Base-by-base conservation (phyloP, 352 stramenopile genomes). In the Phytopythium mirpurense region DNA sequence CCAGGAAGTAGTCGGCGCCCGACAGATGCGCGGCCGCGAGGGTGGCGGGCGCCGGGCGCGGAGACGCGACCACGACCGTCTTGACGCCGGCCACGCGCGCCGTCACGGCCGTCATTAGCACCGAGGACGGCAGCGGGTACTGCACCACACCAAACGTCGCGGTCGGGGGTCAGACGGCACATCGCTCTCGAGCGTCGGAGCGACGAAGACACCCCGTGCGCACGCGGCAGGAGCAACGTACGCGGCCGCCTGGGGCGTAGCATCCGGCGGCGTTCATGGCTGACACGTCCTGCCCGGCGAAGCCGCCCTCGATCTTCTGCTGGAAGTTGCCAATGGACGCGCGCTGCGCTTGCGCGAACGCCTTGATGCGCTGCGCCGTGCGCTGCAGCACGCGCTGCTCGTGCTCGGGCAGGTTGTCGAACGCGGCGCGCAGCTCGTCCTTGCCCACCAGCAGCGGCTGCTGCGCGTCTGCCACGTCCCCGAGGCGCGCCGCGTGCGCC, bases 31-130 rank as follows among this genome's bases (percentile, higher is more conserved):
- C 96, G 2, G 95, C 96, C 3, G 96, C 96, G 12, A 99, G 68
- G 19, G 96, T 99, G 34, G 96, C 96, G 4, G 74, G 70, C 4
- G 91, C 86, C 0, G 96, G 96, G 24, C 86, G 78, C 2, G 97
- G 96, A 15, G 90, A 98, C 3, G 93, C 81, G n/a, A 99, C 89
- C 27, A 98, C 83, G 35, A 99, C 94, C 14, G 74, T 97, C 62
- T 91, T 67, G 45, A 97, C 96, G 36, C 96, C 96, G 7, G 96
- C 95, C 0, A 97, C 94, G 15, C 91, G 77, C 21, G 96, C 96
- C 0, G 96, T 98, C 38, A 98, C 83, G 8, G 90, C 93, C 6
- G 95, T 99, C 97, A 99, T 99, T 10, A 99, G 66, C 38, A 99
- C 96, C 0, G 93, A 98, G 19, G 96, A 98, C 21, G 96, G 96